Evolutionary conservation across 441 rosid species (phyloP), one percentile per base, ranked within the genome.

Genomic region (Omphalea diandra): DNA sequence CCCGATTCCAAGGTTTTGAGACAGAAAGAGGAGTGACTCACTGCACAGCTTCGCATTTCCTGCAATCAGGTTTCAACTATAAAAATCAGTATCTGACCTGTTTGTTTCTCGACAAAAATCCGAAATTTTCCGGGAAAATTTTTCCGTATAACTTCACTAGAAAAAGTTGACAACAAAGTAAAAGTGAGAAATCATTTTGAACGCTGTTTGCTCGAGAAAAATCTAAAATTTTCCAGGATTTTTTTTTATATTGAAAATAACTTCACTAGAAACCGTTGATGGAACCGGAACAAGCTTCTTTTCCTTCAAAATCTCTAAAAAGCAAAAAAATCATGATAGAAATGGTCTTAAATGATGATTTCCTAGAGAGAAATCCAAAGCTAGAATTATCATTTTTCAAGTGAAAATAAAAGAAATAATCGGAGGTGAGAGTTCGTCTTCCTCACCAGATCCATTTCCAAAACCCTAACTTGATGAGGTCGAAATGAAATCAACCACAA

Each of bases 391-490:
- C n/a, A n/a, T n/a, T n/a, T n/a, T 27, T 40, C n/a, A 53, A 65
- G 64, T 2, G 40, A 31, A 62, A 60, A 57, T 20, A 41, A 55
- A 60, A 63, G 6, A 76, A n/a, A 17, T 7, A 36, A 15, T 38
- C 22, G 32, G 32, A 47, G 70, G 26, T 63, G 53, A 61, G 14
- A 54, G 35, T 29, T 47, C 0, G 58, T 18, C 29, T 67, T 10
- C 40, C 78, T 69, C 76, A 85, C 90, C 88, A 73, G 75, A 79
- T 80, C 83, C 86, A 85, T 87, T 69, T n/a, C 53, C 57, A 24
- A 70, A 83, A 63, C 79, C 79, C 80, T 72, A 80, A 78, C 20
- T 73, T 53, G 43, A 62, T 53, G 43, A 62, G 55, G 55, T 73
- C 35, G 33, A 72, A 73, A 75, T 44, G 52, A 36, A 57, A 12